These are phyloP conservation scores for Fusarium setosum DNA, from an alignment of 2,329 filamentous ascomycete species.

Conservation along the genomic window DNA sequence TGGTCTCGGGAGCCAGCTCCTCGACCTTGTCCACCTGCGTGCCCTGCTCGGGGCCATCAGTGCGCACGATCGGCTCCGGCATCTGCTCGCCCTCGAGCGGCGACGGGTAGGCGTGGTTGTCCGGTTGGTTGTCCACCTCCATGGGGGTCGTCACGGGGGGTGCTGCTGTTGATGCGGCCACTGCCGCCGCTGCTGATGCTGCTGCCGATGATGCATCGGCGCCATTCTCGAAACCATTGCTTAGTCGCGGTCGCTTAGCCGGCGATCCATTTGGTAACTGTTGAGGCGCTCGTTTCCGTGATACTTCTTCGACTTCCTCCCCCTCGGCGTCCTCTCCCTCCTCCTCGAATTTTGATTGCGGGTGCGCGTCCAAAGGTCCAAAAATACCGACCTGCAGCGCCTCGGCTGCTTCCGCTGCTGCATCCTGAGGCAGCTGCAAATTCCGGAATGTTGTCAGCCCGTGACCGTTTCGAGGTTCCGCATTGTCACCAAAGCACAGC, in stretches of 20 bases:
- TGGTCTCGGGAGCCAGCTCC: constrained; percentile 69
- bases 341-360: constrained; percentile 54
- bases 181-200: constrained; percentile 7
- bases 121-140: constrained; percentile 66
- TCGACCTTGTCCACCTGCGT: constrained; percentile 73
- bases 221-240: constrained; percentile 71
- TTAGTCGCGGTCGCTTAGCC: constrained; percentile 68
- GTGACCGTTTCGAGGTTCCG: constrained; percentile 34
- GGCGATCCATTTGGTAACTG: constrained; percentile 66
- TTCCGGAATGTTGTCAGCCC: constrained; percentile 37
- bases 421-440: constrained; percentile 62
- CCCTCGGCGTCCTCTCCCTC: constrained; percentile 51
- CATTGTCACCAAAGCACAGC: constrained; percentile 27
- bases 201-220: constrained; percentile 52
- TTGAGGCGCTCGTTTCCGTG: constrained; percentile 63
- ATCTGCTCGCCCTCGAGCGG: constrained; percentile 69
- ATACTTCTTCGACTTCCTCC: constrained; percentile 54
- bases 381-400: constrained; percentile 65
- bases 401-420: constrained; percentile 59
- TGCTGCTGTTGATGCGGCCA: constrained; percentile 42
- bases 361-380: constrained; percentile 63
- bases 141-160: constrained; percentile 63
- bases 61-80: constrained; percentile 64
- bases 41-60: constrained; percentile 71
- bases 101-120: constrained; percentile 74